These are phyloP conservation scores for Chaetomiaceae sp. DNA, from an alignment of 2,329 filamentous ascomycete genomes.

Conservation along the genomic window DNA sequence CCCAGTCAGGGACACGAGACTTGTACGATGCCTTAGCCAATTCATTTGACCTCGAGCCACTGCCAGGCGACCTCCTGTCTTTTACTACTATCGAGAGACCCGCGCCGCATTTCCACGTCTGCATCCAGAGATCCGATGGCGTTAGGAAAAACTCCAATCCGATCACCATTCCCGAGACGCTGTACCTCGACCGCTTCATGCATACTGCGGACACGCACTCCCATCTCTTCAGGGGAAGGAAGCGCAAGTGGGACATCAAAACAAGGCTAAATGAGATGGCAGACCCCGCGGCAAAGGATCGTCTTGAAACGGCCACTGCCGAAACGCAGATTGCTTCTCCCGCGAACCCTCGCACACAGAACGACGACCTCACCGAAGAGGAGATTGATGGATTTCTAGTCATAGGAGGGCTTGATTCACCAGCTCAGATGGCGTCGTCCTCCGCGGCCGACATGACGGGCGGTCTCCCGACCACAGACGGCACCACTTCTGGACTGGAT, in stretches of 20 bases:
- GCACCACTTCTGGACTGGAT: neutral
- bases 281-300: neutral
- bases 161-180: constrained; percentile 70
- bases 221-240: constrained; percentile 58
- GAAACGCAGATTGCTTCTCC: neutral
- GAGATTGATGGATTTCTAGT: constrained; percentile 16
- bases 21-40: constrained; percentile 83
- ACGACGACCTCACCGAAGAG: constrained; percentile 3
- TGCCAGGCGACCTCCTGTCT: constrained; percentile 60
- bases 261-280: constrained; percentile 20
- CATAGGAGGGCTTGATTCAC: neutral
- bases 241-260: constrained; percentile 66
- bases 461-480: neutral
- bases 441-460: neutral
- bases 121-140: constrained; percentile 78
- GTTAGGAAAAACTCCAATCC: constrained; percentile 71
- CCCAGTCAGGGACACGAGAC: constrained; percentile 48
- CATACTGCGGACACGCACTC: constrained; percentile 59
- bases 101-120: constrained; percentile 82
- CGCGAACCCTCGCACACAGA: neutral
- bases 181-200: constrained; percentile 89
- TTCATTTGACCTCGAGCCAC: constrained; percentile 75
- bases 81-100: constrained; percentile 71
- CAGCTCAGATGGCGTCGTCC: neutral
- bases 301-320: neutral